Base-by-base conservation (phyloP, 2,329 filamentous ascomycete genomes). In the Leptographium procerum region DNA sequence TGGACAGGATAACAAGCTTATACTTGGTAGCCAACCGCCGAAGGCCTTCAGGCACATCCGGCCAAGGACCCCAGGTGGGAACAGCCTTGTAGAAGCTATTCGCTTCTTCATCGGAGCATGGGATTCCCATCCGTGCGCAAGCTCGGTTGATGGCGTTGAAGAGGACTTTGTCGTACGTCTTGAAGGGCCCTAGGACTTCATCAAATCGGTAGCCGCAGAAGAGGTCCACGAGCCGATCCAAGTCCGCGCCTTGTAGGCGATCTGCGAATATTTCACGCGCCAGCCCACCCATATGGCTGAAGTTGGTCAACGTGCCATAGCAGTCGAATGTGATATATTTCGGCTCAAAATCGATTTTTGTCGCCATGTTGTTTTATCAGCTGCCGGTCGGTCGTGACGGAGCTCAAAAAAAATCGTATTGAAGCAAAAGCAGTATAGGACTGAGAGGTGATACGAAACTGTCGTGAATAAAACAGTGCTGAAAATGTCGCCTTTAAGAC, bases 221-320 rank as follows among this genome's bases (percentile, higher is more conserved):
- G 19, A 47, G 54, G 16, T 24, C 7, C 4, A 55, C 54, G 9
- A 55, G 24, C 2, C 19, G 22, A 10, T 55, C 54, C 24, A 55
- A 11, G 2, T 55, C 54, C 3, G 22, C 54, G 16, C 43, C 54
- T 28, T 22, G 3, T 3, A 48, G 4, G 9, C 54, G 54, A 26
- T 55, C 28, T 3, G 54, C n/a, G 48, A 55, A 55, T 3, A 34
- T 48, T 9, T 13, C 6, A 40, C 54, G 54, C 10, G 40, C 54
- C 5, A 48, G 19, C 7, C 40, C 40, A 16, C 28, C 28, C 40
- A 55, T 55, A n/a, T 55, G 28, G 40, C 54, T 55, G 16, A 47
- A 55, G 19, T 55, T 48, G 26, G 54, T 55, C 36, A 55, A 26
- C 8, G 54, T 55, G 54, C 54, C 54, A 55, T 55, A 55, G 28